Conservation (phyloP, 352 stramenopile genomes). For the Elongisporangium prolatum region DNA sequence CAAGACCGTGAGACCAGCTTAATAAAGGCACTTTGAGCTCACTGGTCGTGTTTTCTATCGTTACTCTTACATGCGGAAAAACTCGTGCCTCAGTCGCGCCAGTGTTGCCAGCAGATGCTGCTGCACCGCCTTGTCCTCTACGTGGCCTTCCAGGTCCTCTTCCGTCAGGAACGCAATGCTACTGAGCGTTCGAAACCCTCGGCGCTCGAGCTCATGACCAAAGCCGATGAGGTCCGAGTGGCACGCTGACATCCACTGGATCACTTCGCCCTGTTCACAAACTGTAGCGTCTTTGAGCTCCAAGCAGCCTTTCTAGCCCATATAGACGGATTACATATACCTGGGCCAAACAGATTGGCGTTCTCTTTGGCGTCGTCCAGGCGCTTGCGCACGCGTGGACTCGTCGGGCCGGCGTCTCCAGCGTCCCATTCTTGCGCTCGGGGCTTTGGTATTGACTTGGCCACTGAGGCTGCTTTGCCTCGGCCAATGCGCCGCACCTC, state of each 20-base stretch:
- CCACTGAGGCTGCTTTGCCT: background rate
- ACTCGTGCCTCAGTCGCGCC: constrained; percentile 63
- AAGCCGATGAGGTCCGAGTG: constrained; percentile 60
- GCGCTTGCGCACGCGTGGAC: constrained; percentile 58
- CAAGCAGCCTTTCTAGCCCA: background rate
- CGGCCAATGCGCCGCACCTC: background rate
- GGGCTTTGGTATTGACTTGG: background rate
- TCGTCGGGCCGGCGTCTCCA: constrained; percentile 19
- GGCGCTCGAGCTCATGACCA: constrained; percentile 47
- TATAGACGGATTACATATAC: too few relatives aligned
- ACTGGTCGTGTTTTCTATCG: background rate
- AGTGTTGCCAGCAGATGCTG: constrained; percentile 64
- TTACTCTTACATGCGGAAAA: constrained; percentile 70
- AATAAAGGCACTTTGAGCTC: background rate
- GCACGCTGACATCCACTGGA: constrained; percentile 84
- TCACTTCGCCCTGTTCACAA: constrained; percentile 72
- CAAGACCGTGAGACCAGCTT: background rate
- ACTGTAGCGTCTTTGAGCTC: constrained; percentile 20
- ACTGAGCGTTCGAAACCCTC: constrained; percentile 65
- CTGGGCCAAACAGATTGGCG: constrained; percentile 61
- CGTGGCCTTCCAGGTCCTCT: constrained; percentile 42
- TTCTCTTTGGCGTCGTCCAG: constrained; percentile 77
- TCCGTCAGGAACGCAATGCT: constrained; percentile 83
- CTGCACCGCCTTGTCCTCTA: constrained; percentile 26
- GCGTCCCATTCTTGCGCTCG: constrained; percentile 11